Base-by-base conservation (phyloP, 768 basidiomycete species). In the Leucocoprinus birnbaumii region DNA sequence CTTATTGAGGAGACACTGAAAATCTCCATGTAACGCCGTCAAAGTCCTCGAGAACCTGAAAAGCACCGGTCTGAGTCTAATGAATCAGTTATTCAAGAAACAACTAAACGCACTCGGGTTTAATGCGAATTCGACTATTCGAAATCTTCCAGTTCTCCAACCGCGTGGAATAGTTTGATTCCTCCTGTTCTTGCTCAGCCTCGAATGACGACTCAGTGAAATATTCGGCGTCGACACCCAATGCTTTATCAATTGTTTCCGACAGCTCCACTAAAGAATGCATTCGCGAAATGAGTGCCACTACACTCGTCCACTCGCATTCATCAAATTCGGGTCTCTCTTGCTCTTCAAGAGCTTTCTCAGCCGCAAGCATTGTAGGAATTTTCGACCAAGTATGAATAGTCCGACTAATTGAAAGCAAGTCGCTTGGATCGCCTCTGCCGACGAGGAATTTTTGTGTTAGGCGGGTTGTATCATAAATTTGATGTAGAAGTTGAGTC, bases 381-480 rank as follows among this genome's bases (percentile, higher is more conserved):
- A 93, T 79, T 16, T 64, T 63, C 8, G 70, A 59, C 87, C 91
- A 92, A 14, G 74, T 68, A 3, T 70, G 71, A 53, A 91, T 83
- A 3, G 88, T 85, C 19, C 74, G 71, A 58, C 80, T 80, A 38
- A 95, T 79, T 2, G 83, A 72, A 10, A 82, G 66, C 24, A 95
- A 74, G 62, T 94, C 93, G 47, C 67, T 75, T 18, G 80, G 67
- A 53, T 83, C 82, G 24, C 89, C 90, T 52, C 84, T 80, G 1
- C 86, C 80, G 11, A 89, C 75, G 2, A 86, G 67, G 61, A 94
- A 87, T 57, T 80, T 83, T 62, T 95, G 93, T 14, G 90, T 80
- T 43, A 91, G 81, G 11, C 93, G 87, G 11, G 80, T 78, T 3
- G 80, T 77, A 64, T 95, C 93, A 61, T 87, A 89, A 1, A 82